Percentiles rank a stretch among this genome's conserved stretches.
Conservation (phyloP, 2,329 filamentous ascomycete species). For the Fusarium sp. region DNA sequence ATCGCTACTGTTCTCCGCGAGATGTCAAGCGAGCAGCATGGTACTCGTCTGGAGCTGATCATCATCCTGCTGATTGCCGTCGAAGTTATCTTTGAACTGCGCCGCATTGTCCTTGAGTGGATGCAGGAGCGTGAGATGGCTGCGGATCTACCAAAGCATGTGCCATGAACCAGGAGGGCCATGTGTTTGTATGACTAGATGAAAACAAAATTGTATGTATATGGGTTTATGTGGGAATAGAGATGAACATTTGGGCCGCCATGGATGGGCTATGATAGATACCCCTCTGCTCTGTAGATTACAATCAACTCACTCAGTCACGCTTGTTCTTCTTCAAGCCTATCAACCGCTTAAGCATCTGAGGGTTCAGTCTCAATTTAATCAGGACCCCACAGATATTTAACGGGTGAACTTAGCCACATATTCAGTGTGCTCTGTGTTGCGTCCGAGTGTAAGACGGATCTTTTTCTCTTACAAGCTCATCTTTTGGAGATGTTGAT, state of each 20-base stretch:
- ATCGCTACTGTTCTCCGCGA: constrained; percentile 91
- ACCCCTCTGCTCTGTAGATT: constrained; percentile 44
- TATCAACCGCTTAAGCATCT: not conserved
- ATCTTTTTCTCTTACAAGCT: not conserved
- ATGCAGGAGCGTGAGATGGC: constrained; percentile 51
- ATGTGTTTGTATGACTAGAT: constrained; percentile 23
- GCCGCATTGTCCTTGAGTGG: constrained; percentile 77
- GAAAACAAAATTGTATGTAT: constrained; percentile 10
- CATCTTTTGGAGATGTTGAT: no score
- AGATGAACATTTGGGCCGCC: not conserved
- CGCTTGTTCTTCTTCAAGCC: not conserved
- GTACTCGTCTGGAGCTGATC: constrained; percentile 90
- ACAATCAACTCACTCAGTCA: constrained; percentile 17
- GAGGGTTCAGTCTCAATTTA: not conserved
- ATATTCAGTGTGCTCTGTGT: not conserved
- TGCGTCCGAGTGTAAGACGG: not conserved
- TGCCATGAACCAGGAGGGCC: not conserved
- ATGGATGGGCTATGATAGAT: constrained; percentile 33
- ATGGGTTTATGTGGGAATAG: constrained; percentile 14
- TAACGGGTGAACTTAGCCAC: not conserved
- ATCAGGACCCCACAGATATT: not conserved
- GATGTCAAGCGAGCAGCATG: constrained; percentile 90
- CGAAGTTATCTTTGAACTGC: constrained; percentile 89
- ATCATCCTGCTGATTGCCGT: constrained; percentile 95
- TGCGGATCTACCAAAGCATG: constrained; percentile 22